Evolutionary conservation across 1,284 basidiomycete species (phyloP).

Genomic region (Malassezia pachydermatis): DNA sequence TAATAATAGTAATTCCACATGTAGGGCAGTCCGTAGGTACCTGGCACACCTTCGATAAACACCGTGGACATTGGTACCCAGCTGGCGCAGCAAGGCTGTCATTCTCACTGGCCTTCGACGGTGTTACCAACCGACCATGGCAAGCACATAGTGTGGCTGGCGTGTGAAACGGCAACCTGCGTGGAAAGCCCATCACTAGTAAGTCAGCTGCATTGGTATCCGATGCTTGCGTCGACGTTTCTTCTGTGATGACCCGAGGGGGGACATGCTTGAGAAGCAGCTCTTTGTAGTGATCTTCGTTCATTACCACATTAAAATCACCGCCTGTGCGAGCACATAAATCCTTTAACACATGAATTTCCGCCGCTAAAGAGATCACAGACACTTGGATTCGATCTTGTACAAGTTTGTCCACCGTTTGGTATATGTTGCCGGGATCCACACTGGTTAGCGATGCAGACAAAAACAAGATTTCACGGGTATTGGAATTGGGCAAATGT

Average conservation of each 20-base stretch:
- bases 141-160: constrained; percentile 61
- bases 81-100: constrained; percentile 35
- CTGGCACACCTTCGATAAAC: constrained; percentile 83
- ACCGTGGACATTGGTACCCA: constrained; percentile 90
- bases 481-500: constrained; percentile 87
- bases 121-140: constrained; percentile 75
- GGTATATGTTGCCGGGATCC: constrained; percentile 91
- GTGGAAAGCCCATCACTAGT: constrained; percentile 94
- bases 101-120: not conserved
- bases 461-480: constrained; percentile 82
- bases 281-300: constrained; percentile 93
- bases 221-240: not conserved
- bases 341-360: constrained; percentile 92
- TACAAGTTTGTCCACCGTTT: constrained; percentile 71
- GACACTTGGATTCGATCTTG: constrained; percentile 71
- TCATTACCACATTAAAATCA: constrained; percentile 70
- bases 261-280: constrained; percentile 89
- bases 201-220: constrained; percentile 53
- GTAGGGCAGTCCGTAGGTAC: constrained; percentile 96
- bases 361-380: constrained; percentile 77
- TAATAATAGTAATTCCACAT: constrained; percentile 93
- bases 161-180: constrained; percentile 30
- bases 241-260: constrained; percentile 51
- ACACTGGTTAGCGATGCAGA: constrained; percentile 92
- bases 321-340: constrained; percentile 51